Percentiles rank a stretch among this genome's conserved stretches.
Evolutionary conservation across 1,284 basidiomycete species (phyloP).

Genomic region (Rhizoctonia solani): DNA sequence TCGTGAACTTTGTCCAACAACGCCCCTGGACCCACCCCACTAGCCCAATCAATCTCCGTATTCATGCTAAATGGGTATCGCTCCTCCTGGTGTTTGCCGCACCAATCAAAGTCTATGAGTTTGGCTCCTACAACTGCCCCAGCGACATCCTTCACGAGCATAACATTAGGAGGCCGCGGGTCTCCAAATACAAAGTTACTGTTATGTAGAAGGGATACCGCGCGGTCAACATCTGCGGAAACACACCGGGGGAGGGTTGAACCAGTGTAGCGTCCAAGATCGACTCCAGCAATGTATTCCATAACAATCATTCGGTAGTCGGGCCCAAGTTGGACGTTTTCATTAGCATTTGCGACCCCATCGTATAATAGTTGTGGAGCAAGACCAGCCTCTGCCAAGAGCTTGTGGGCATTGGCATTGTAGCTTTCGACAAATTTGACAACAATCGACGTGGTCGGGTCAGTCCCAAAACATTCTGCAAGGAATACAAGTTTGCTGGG

Average conservation of each 20-base stretch:
- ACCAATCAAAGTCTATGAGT: conserved; percentile 34
- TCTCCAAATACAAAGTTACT: conserved; percentile 29
- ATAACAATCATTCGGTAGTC: conserved; percentile 26
- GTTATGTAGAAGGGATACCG: conserved; percentile 17
- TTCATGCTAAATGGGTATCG: conserved; percentile 14
- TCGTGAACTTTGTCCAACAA: no score
- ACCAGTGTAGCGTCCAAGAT: neutral
- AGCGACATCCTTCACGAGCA: neutral
- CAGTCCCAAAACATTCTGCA: neutral
- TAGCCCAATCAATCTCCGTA: neutral
- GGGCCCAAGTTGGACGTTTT: neutral
- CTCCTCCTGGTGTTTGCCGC: conserved; percentile 4
- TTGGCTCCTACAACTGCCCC: neutral
- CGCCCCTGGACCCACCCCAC: neutral
- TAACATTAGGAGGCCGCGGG: conserved; percentile 25
- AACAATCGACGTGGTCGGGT: neutral
- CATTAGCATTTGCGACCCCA: conserved; percentile 4
- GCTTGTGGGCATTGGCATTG: conserved; percentile 21
- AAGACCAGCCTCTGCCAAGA: conserved; percentile 31
- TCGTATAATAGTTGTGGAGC: conserved; percentile 35
- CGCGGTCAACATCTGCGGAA: neutral
- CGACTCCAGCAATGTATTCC: conserved; percentile 4
- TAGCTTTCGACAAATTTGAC: conserved; percentile 38
- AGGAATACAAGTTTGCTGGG: neutral
- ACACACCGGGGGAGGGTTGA: neutral